phyloP scores from a whole-genome alignment of 2,329 filamentous ascomycete genomes.

The Beauveria asiatica region DNA sequence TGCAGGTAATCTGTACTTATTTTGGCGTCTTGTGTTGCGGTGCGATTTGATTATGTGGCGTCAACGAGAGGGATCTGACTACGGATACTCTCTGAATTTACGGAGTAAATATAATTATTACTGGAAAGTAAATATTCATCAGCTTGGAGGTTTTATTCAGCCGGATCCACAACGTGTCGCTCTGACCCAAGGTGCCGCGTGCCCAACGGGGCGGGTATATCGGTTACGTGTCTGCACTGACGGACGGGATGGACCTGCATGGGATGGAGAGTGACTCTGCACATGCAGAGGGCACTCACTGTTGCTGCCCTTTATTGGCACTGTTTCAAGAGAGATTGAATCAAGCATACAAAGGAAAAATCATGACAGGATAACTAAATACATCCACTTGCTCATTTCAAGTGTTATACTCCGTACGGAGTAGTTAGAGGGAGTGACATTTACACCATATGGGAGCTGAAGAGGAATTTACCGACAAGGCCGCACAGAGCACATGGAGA shows the following conservation, averaged over 20 bases:
- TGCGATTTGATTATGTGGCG: neutral
- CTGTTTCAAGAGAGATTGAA: too few species aligned
- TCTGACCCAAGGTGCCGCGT: neutral
- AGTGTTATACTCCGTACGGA: too few species aligned
- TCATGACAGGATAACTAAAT: too few species aligned
- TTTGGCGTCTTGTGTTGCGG: neutral
- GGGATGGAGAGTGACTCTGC: neutral
- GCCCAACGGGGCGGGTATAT: neutral
- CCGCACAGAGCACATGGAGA: conserved; percentile 1
- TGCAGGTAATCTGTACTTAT: neutral
- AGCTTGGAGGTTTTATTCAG: neutral
- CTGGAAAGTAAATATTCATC: neutral
- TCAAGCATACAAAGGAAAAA: too few species aligned
- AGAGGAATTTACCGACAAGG: neutral
- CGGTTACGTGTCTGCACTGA: neutral
- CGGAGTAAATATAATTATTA: too few species aligned
- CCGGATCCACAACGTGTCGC: neutral
- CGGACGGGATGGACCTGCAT: neutral
- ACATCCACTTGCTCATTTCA: neutral
- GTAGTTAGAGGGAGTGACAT: neutral
- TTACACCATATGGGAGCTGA: neutral
- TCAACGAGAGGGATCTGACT: neutral
- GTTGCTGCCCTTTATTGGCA: too few species aligned
- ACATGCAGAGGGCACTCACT: neutral
- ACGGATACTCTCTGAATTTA: neutral